Conservation (phyloP, 2,329 filamentous ascomycete genomes). For the Leptographium lundbergii region DNA sequence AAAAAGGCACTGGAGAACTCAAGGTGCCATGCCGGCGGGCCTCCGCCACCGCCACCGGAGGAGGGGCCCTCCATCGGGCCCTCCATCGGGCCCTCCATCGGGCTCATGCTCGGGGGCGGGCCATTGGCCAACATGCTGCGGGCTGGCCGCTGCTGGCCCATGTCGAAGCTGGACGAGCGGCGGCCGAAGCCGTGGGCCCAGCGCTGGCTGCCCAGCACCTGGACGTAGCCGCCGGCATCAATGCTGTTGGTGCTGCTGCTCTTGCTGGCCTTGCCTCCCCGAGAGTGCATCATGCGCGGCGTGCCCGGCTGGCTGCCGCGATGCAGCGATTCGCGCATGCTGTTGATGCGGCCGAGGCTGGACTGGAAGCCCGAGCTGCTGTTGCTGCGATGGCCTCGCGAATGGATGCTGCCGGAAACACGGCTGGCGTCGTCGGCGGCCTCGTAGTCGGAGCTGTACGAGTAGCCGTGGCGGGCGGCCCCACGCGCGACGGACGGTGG, state of each 20-base stretch:
- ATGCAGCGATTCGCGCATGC: constrained; percentile 37
- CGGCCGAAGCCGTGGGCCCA: constrained; percentile 38
- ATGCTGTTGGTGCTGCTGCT: constrained; percentile 55
- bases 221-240: constrained; percentile 49
- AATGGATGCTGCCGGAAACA: constrained; percentile 37
- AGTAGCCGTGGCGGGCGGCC: constrained; percentile 31
- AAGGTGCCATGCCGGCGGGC: constrained; percentile 26
- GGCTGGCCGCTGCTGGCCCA: constrained; percentile 30
- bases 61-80: not conserved
- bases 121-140: not conserved
- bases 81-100: too few relatives aligned
- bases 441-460: constrained; percentile 52
- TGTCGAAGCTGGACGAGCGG: constrained; percentile 66
- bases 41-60: not conserved
- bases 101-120: not conserved
- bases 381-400: constrained; percentile 59
- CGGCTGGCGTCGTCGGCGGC: constrained; percentile 40
- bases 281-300: constrained; percentile 35
- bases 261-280: constrained; percentile 55
- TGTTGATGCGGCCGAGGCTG: constrained; percentile 48
- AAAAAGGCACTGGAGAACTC: constrained; percentile 37
- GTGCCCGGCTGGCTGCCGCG: constrained; percentile 25
- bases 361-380: constrained; percentile 63
- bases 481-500: constrained; percentile 2
- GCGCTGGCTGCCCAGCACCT: constrained; percentile 44